Base-by-base conservation (phyloP, 768 basidiomycete species). In the button mushroom (Agaricus bisporus) region DNA sequence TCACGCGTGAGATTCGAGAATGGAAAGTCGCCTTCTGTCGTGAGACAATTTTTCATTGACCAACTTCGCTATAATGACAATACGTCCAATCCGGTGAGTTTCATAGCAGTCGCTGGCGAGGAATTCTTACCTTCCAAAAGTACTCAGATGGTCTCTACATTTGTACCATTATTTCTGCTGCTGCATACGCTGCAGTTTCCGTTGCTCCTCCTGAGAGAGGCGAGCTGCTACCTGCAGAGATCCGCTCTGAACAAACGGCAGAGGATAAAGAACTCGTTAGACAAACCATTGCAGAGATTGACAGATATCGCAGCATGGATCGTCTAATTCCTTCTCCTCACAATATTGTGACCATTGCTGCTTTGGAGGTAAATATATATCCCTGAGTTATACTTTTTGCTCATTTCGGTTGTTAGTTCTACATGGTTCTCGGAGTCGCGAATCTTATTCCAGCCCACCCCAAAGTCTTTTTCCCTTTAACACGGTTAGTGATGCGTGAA, bases 31-130 rank as follows among this genome's bases (percentile, higher is more conserved):
- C 91, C 90, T 11, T 79, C 85, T 0, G 83, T 94, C 49, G 88
- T 95, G 12, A 81, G 91, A 43, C 85, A 85, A 56, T 91, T 97
- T 63, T 74, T 98, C 28, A 85, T 95, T 57, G 94, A 97, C 64
- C 87, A 95, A 58, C 74, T 98, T n/a, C 82, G 86, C 10, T 92
- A 91, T 66, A 98, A 98, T 64, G 95, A 98, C 67, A 98, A 98
- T 66, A 91, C 93, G 3, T 79, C 83, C 17, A 97, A 95, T 65
- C 76, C 81, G 39, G 94, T 95, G 59, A 63, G 91, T 61, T 15
- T 37, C 29, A 9, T 7, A 12, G n/a, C 51, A 47, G 17, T 46
- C 38, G 29, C 36, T 44, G 7, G 36, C 36, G 44, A 29, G 39
- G 6, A 28, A 22, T 41, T 36, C 48, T 20, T 28, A 25, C 35